phyloP scores from a whole-genome alignment of 1,284 basidiomycete species.

The Cryptococcus floricola region DNA sequence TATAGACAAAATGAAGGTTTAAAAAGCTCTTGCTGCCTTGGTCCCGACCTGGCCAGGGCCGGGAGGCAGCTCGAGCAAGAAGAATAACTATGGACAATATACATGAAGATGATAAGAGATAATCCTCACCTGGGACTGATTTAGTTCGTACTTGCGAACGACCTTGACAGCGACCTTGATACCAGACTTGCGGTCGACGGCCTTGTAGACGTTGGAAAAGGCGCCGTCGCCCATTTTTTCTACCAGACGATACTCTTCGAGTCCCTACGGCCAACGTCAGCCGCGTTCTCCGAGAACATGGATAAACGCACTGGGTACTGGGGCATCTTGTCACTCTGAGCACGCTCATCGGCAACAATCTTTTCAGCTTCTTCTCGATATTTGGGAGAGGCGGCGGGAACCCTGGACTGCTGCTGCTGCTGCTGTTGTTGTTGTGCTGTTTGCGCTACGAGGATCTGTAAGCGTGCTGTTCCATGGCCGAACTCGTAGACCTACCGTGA shows the following conservation, averaged over 20 bases:
- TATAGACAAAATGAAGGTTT: constrained; percentile 16
- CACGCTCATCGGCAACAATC: constrained; percentile 73
- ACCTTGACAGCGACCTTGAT: constrained; percentile 94
- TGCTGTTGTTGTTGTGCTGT: neutral
- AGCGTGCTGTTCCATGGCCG: constrained; percentile 16
- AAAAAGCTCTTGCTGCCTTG: constrained; percentile 30
- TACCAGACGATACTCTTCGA: constrained; percentile 75
- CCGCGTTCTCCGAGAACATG: neutral
- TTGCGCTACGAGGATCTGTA: constrained; percentile 43
- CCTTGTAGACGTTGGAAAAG: constrained; percentile 98
- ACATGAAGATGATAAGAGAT: constrained; percentile 16
- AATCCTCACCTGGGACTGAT: constrained; percentile 86
- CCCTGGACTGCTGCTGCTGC: constrained; percentile 12
- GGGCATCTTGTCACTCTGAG: constrained; percentile 73
- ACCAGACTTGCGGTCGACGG: constrained; percentile 69
- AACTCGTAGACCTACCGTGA: too few relatives aligned
- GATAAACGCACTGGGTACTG: constrained; percentile 55
- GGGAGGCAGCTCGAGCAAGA: constrained; percentile 28
- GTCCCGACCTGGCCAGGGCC: constrained; percentile 41
- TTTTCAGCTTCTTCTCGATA: constrained; percentile 63
- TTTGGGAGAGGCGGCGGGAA: constrained; percentile 43
- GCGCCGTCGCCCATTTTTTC: constrained; percentile 98
- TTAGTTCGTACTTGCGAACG: constrained; percentile 94
- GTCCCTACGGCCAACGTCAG: constrained; percentile 53
- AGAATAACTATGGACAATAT: constrained; percentile 24